Percentiles rank a stretch among this genome's conserved stretches.
phyloP scores from a whole-genome alignment of 345 rosid species.

The Euphorbia lathyris region DNA sequence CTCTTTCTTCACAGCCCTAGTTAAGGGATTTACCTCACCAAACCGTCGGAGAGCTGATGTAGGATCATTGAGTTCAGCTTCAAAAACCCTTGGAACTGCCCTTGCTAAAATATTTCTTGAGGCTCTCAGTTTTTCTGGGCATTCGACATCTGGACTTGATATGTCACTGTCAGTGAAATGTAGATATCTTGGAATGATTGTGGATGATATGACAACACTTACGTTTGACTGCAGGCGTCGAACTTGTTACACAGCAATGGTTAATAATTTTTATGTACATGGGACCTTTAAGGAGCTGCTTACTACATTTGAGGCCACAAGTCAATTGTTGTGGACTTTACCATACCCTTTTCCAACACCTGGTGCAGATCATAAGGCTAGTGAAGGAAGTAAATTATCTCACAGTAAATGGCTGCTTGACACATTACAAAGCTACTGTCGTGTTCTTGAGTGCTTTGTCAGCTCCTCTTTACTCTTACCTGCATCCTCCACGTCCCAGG shows the following conservation, averaged over 20 bases:
- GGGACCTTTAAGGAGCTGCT: conserved; percentile 89
- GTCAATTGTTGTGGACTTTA: conserved; percentile 78
- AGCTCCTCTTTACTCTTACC: conserved; percentile 68
- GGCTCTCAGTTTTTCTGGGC: conserved; percentile 77
- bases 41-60: conserved; percentile 89
- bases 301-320: conserved; percentile 93
- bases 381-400: conserved; percentile 60
- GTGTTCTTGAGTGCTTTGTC: conserved; percentile 78
- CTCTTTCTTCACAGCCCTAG: conserved; percentile 76
- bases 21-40: conserved; percentile 84
- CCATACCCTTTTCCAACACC: conserved; percentile 55
- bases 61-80: conserved; percentile 65
- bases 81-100: conserved; percentile 81
- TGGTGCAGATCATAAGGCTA: conserved; percentile 54
- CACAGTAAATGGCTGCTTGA: conserved; percentile 73
- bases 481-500: conserved; percentile 67
- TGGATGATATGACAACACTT: conserved; percentile 75
- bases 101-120: conserved; percentile 78
- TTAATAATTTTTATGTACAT: conserved; percentile 87
- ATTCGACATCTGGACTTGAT: conserved; percentile 61
- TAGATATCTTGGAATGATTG: conserved; percentile 87
- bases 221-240: conserved; percentile 79
- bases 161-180: conserved; percentile 72
- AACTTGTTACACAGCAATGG: conserved; percentile 79
- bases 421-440: conserved; percentile 80